Percentiles rank a stretch among this genome's conserved stretches.
These are phyloP conservation scores for Seminavis robusta DNA, from an alignment of 108 stramenopile genomes.

Conservation along the genomic window DNA sequence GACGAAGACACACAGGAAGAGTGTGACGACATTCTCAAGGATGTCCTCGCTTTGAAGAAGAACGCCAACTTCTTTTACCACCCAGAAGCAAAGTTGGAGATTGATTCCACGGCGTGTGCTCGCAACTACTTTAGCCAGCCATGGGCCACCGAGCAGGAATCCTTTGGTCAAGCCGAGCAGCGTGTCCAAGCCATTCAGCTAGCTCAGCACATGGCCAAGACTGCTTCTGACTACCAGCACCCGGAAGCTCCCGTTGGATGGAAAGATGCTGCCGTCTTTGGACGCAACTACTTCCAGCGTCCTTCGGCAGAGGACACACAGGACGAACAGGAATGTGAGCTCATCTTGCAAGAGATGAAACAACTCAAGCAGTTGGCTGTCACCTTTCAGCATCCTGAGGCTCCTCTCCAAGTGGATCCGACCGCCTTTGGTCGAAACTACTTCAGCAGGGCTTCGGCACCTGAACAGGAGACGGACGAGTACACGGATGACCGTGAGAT, in stretches of 20 bases:
- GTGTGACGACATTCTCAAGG: slow-evolving; percentile 15
- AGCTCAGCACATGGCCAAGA: slow-evolving; percentile 21
- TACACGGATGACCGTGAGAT: slow-evolving; percentile 22
- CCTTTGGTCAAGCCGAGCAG: slow-evolving; percentile 33
- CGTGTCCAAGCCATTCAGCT: slow-evolving; percentile 29
- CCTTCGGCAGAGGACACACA: slow-evolving; percentile 17
- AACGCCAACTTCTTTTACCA: slow-evolving; percentile 27
- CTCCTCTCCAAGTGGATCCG: slow-evolving; percentile 20
- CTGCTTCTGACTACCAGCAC: slow-evolving; percentile 33
- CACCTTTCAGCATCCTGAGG: slow-evolving; percentile 40
- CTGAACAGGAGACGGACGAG: slow-evolving; percentile 20
- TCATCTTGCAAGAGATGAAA: slow-evolving; percentile 7
- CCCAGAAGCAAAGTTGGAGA: slow-evolving; percentile 26
- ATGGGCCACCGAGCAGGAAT: slow-evolving; percentile 27
- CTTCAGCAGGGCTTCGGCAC: slow-evolving; percentile 41
- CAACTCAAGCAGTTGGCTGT: slow-evolving; percentile 39
- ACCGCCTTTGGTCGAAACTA: slow-evolving; percentile 45
- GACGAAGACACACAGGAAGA: slow-evolving; percentile 35
- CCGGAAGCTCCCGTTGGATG: slow-evolving; percentile 25
- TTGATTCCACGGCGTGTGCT: slow-evolving; percentile 22
- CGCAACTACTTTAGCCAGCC: slow-evolving; percentile 58
- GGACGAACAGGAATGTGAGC: slow-evolving; percentile 5
- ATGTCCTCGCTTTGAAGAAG: slow-evolving; percentile 32
- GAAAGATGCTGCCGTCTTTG: slow-evolving; percentile 3
- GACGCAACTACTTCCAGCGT: slow-evolving; percentile 32